Conservation (phyloP, 306 rosid species). For the Gillenia trifoliata region DNA sequence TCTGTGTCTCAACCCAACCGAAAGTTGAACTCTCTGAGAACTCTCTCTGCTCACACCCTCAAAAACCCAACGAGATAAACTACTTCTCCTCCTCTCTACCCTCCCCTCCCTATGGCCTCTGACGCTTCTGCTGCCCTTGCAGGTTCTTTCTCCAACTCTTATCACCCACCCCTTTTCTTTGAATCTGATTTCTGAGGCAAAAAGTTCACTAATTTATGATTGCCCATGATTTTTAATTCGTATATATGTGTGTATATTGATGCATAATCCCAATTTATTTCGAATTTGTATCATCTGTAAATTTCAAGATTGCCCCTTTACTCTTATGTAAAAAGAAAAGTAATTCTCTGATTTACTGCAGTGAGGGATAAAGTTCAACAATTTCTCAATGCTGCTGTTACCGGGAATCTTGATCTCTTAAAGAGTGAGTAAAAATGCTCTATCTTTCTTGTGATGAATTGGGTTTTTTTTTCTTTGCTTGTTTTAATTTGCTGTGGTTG, state of each 20-base stretch:
- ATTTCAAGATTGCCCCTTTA: neutral
- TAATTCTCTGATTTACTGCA: constrained; percentile 23
- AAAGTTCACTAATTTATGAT: neutral
- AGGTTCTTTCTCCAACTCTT: constrained; percentile 32
- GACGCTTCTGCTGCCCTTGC: constrained; percentile 91
- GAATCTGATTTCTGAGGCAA: neutral
- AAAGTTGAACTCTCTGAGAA: neutral
- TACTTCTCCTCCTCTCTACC: neutral
- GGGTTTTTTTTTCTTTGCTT: neutral
- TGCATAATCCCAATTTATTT: neutral
- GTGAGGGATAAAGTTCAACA: constrained; percentile 78
- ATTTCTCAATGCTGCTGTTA: constrained; percentile 76
- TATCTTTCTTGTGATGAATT: neutral
- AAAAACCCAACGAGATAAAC: neutral
- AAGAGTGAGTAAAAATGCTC: constrained; percentile 43
- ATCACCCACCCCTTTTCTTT: neutral
- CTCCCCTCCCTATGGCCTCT: constrained; percentile 46
- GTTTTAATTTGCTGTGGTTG: neutral
- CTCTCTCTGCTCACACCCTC: neutral
- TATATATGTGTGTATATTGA: neutral
- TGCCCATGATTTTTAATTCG: neutral
- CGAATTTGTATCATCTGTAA: neutral
- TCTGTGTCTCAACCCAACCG: neutral
- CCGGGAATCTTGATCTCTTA: constrained; percentile 73
- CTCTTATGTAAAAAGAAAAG: neutral